Evolutionary conservation across 495 filamentous ascomycete genomes (phyloP).

Genomic region (Cenococcum geophilum): DNA sequence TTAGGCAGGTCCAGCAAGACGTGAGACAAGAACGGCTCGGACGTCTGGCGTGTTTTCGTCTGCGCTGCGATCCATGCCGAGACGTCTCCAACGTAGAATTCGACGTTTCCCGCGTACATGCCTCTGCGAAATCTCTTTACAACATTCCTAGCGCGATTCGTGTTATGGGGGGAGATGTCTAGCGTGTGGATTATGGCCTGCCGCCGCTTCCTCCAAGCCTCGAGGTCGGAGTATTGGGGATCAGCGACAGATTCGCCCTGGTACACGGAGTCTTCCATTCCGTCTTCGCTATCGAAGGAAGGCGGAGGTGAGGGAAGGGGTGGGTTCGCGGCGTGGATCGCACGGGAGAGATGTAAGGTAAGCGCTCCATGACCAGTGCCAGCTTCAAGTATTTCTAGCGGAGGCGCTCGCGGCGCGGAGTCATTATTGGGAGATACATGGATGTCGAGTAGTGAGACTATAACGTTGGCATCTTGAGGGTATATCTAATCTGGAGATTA

Average conservation of each 20-base stretch:
- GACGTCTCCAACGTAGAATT: conserved; percentile 65
- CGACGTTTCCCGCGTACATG: conserved; percentile 58
- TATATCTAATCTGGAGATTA: conserved; percentile 55
- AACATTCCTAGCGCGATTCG: conserved; percentile 52
- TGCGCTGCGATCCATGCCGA: conserved; percentile 51
- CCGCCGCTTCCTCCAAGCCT: conserved; percentile 47
- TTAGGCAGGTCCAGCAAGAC: conserved; percentile 66
- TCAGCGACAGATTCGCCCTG: conserved; percentile 23
- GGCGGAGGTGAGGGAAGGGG: conserved; percentile 32
- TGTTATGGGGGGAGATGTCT: conserved; percentile 55
- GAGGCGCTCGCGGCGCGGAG: conserved; percentile 26
- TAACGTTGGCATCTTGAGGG: conserved; percentile 61
- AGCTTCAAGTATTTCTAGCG: conserved; percentile 69
- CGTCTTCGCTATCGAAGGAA: conserved; percentile 9
- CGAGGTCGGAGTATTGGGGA: conserved; percentile 18
- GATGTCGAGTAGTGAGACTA: conserved; percentile 68
- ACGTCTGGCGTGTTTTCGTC: conserved; percentile 29
- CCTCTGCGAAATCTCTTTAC: conserved; percentile 62
- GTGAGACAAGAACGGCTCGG: conserved; percentile 57
- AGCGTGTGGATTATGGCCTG: conserved; percentile 65
- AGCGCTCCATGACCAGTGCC: conserved; percentile 75
- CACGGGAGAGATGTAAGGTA: conserved; percentile 66
- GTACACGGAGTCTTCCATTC: conserved; percentile 21
- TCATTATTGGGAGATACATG: conserved; percentile 45
- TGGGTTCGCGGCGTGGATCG: conserved; percentile 67